Evolutionary conservation across 768 basidiomycete genomes (phyloP).

Genomic region (Phaffia australis): DNA sequence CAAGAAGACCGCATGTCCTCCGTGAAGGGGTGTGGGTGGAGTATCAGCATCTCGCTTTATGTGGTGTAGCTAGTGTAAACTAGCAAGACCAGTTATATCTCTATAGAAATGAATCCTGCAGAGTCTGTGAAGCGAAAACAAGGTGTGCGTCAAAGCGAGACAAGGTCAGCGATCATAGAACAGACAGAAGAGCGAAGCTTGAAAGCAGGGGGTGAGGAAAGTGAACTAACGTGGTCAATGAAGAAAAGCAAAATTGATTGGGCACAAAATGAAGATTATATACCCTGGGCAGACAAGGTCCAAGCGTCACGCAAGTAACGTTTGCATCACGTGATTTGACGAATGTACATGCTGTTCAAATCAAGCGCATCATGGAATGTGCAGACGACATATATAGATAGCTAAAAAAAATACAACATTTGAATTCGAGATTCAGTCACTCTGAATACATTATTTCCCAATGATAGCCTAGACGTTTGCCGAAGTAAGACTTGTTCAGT

Average conservation of each 20-base stretch:
- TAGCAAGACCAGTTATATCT: conserved; percentile 25
- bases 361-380: no score
- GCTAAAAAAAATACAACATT: no score
- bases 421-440: no score
- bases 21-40: conserved; percentile 22
- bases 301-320: not conserved
- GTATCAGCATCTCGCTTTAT: conserved; percentile 16
- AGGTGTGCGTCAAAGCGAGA: not conserved
- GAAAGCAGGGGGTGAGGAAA: conserved; percentile 1
- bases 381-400: no score
- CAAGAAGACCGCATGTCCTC: conserved; percentile 20
- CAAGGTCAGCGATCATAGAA: conserved; percentile 1
- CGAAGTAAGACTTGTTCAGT: no score
- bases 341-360: no score
- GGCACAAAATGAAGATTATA: no score
- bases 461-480: no score
- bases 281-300: not conserved
- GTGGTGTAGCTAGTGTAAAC: conserved; percentile 25
- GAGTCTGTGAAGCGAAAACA: not conserved
- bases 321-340: not conserved
- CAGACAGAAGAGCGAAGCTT: not conserved
- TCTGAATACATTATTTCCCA: no score
- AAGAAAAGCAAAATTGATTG: no score
- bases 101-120: conserved; percentile 20
- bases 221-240: conserved; percentile 5